Evolutionary conservation across 2,329 filamentous ascomycete species (phyloP), one percentile per base, ranked within the genome.

Genomic region (Penicillium sp.): DNA sequence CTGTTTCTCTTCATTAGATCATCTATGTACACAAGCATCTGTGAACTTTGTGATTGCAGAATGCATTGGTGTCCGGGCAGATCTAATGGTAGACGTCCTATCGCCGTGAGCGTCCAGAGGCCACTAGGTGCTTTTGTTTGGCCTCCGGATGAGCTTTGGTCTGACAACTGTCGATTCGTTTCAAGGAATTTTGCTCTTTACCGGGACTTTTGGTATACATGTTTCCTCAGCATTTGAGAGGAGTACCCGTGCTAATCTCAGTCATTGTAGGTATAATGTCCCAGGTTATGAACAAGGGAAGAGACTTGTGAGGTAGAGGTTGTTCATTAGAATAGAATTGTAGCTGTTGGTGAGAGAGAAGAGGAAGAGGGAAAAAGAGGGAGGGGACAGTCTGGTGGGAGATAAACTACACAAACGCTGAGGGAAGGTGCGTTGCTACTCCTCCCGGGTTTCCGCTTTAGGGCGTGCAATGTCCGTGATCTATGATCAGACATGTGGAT

Each of bases 201-300:
- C 20, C 2, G 23, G 11, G 47, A 50, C 9, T 38, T 38, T 50
- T 50, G 47, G 47, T 38, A 33, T 47, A 20, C 46, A 33, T 47
- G 24, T 16, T 33, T 20, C 46, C 24, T 6, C 24, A 18, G 24
- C 11, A 47, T 47, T 20, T 30, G 24, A 33, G 30, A 47, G 24
- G 14, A 30, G 46, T 30, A 20, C 46, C 46, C 1, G 46, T 47
- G 24, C 46, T 47, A 47, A 47, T 11, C 14, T 18, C 45, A 47
- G 24, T 3, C 14, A 20, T 47, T 30, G 24, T 47, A 47, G 46
- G 46, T 47, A 50, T 50, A 50, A 50, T 38, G 47, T 50, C 12
- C 30, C 47, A 3, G 47, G 47, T 11, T 50, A 23, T 50, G 47
- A 50, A 35, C 28, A 50, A 38, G 47, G 47, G 30, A 50, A 38